Evolutionary conservation across 805 yeast genomes (phyloP).

Genomic region (Starmerella khaoyaiensis): DNA sequence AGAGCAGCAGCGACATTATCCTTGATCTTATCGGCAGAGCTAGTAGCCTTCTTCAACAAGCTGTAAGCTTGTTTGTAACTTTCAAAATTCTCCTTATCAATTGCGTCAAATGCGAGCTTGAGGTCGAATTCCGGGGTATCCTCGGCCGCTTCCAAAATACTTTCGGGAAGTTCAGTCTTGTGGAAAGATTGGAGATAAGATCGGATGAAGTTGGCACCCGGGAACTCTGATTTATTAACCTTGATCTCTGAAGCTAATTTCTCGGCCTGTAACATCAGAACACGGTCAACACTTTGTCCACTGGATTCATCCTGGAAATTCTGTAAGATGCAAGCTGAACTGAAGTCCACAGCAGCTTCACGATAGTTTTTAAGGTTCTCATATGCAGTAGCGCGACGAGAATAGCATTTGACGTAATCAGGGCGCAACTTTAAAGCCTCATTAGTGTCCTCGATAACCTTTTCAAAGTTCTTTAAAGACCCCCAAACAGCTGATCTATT

Average conservation of each 20-base stretch:
- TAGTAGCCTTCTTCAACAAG: slow-evolving; percentile 29
- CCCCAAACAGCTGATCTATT: slow-evolving; percentile 95
- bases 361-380: slow-evolving; percentile 66
- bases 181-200: slow-evolving; percentile 82
- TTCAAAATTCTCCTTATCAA: slow-evolving; percentile 38
- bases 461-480: slow-evolving; percentile 63
- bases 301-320: slow-evolving; percentile 67
- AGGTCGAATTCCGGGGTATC: slow-evolving; percentile 54
- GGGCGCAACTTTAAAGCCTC: slow-evolving; percentile 77
- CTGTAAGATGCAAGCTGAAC: slow-evolving; percentile 75
- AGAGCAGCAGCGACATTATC: slow-evolving; percentile 36
- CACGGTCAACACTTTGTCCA: slow-evolving; percentile 76
- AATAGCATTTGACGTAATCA: slow-evolving; percentile 77
- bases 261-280: slow-evolving; percentile 67
- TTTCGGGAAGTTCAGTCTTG: slow-evolving; percentile 38
- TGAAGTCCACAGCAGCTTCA: slow-evolving; percentile 83
- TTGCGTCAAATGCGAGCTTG: slow-evolving; percentile 48
- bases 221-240: slow-evolving; percentile 28
- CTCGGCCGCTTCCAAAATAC: slow-evolving; percentile 38
- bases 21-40: slow-evolving; percentile 14
- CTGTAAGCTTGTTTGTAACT: slow-evolving; percentile 52
- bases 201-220: slow-evolving; percentile 47
- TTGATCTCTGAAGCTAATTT: slow-evolving; percentile 40
- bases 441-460: slow-evolving; percentile 79
- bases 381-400: slow-evolving; percentile 87